Conservation (phyloP, 1,284 basidiomycete genomes). For the Apiotrichum laibachii region DNA sequence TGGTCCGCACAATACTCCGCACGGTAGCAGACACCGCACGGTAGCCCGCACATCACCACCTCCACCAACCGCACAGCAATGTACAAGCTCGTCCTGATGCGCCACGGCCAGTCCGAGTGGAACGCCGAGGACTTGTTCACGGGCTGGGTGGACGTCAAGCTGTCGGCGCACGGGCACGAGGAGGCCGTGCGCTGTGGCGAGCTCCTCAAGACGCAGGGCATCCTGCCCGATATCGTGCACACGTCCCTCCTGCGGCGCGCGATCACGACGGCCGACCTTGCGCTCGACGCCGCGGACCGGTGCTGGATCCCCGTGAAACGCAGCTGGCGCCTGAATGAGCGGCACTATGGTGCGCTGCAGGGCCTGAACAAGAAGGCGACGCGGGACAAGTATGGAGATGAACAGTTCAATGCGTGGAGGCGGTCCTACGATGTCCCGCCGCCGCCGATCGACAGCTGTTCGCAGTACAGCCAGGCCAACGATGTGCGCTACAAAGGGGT, state of each 20-base stretch:
- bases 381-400: constrained; percentile 9
- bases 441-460: constrained; percentile 2
- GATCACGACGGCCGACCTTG: constrained; percentile 7
- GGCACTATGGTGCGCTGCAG: constrained; percentile 13
- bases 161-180: not conserved
- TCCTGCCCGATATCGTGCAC: constrained; percentile 8
- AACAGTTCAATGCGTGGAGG: constrained; percentile 9
- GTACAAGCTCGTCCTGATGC: constrained; percentile 12
- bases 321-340: constrained; percentile 10
- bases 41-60: no score
- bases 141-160: constrained; percentile 9
- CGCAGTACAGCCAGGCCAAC: not conserved
- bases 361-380: constrained; percentile 9
- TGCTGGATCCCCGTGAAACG: constrained; percentile 10
- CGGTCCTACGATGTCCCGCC: constrained; percentile 8
- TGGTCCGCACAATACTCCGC: no score
- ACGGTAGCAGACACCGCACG: no score
- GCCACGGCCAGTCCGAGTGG: constrained; percentile 12
- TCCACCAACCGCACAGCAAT: not conserved
- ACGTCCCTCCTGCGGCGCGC: constrained; percentile 11
- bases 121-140: constrained; percentile 13
- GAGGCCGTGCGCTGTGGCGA: constrained; percentile 8
- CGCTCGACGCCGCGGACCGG: constrained; percentile 9
- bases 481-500: constrained; percentile 4
- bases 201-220: constrained; percentile 5